Evolutionary conservation across 2,329 filamentous ascomycete genomes (phyloP).

Genomic region (Neopestalotiopsis rosae): DNA sequence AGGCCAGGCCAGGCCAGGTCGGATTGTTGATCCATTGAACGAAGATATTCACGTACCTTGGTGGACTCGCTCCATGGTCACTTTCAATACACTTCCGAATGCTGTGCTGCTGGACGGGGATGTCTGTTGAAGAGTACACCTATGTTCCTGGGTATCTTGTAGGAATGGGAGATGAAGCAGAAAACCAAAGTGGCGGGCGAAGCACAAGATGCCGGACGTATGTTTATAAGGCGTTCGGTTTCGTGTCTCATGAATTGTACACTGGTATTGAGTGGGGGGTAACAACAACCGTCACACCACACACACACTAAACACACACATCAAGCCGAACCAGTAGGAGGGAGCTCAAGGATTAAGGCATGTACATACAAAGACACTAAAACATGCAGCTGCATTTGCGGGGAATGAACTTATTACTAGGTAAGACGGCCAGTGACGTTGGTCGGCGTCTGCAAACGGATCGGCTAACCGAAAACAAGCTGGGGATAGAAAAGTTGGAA

Average conservation of each 20-base stretch:
- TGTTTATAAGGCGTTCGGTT: conserved; percentile 9
- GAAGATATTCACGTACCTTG: conserved; percentile 28
- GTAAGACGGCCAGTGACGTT: conserved; percentile 12
- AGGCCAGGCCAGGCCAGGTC: no score
- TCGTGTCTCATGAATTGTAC: conserved; percentile 9
- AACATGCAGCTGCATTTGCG: conserved; percentile 13
- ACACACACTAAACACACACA: no score
- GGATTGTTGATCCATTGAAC: neutral
- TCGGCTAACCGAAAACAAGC: conserved; percentile 2
- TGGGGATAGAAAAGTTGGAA: conserved; percentile 11
- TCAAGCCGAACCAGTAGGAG: no score
- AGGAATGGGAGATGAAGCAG: conserved; percentile 21
- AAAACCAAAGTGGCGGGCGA: conserved; percentile 11
- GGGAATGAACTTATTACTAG: conserved; percentile 6
- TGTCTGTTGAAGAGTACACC: neutral
- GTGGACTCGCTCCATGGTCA: conserved; percentile 36
- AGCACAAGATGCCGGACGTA: neutral
- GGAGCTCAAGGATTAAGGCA: neutral
- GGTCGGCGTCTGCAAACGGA: neutral
- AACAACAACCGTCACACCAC: neutral
- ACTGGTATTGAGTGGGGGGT: conserved; percentile 6
- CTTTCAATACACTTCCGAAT: neutral
- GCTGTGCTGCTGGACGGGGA: neutral
- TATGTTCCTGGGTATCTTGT: neutral
- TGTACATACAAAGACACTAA: neutral